Conservation (phyloP, 768 basidiomycete genomes). For the Amanita fuliginea region DNA sequence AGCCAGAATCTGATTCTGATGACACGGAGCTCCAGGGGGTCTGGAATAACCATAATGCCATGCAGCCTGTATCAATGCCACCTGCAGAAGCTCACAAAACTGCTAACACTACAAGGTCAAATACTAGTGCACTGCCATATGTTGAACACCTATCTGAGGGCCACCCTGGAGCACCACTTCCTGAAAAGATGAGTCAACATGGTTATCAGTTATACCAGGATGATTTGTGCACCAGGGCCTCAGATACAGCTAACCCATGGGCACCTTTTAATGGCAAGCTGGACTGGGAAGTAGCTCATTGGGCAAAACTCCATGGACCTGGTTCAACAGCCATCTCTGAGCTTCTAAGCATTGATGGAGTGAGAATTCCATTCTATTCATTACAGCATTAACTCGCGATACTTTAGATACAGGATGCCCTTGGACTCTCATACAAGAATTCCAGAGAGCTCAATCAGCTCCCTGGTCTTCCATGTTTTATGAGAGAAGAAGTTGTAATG, state of each 20-base stretch:
- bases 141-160: neutral
- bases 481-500: constrained; percentile 11
- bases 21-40: neutral
- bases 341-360: neutral
- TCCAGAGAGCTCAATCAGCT: constrained; percentile 16
- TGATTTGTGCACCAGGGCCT: neutral
- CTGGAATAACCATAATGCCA: neutral
- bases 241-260: neutral
- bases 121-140: neutral
- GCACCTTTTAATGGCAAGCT: neutral
- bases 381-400: neutral
- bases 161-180: neutral
- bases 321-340: neutral
- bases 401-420: neutral
- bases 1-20: neutral
- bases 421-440: neutral
- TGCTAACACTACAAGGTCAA: no score
- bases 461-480: constrained; percentile 12
- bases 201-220: neutral
- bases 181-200: neutral
- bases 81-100: no score
- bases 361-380: neutral
- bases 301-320: neutral
- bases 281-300: neutral
- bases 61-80: no score